Conservation (phyloP, 1,284 basidiomycete species). For the Marasmius fiardii region DNA sequence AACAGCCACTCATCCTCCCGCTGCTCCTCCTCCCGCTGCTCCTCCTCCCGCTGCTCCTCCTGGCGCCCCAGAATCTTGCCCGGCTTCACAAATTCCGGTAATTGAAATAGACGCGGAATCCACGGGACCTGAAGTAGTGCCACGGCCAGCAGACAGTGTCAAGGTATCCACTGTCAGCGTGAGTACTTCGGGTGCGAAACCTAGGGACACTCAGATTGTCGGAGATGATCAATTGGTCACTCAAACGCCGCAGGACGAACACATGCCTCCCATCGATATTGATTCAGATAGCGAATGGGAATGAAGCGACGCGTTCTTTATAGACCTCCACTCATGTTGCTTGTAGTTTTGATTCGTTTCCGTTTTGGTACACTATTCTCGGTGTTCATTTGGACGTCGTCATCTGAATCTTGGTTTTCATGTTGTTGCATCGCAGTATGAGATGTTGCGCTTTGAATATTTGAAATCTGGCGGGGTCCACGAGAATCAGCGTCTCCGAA, state of each 20-base stretch:
- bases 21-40: background rate
- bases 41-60: background rate
- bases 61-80: background rate
- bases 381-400: conserved; percentile 32
- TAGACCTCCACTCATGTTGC: background rate
- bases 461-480: conserved; percentile 12
- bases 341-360: conserved; percentile 26
- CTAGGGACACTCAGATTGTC: background rate
- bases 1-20: background rate
- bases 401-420: conserved; percentile 37
- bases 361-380: conserved; percentile 21
- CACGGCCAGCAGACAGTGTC: no score
- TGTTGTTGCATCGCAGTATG: background rate
- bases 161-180: no score
- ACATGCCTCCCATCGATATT: conserved; percentile 50
- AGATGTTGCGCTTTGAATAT: conserved; percentile 3
- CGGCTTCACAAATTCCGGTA: no score
- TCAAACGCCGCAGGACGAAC: conserved; percentile 35
- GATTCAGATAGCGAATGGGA: conserved; percentile 34
- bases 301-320: background rate
- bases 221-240: background rate
- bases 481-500: conserved; percentile 9
- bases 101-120: no score
- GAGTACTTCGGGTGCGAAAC: background rate
- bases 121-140: no score